A percentile compares a stretch with the other conserved stretches of the same genome.
Conservation (phyloP, 169 alveolate species). For the Cryptosporidium tyzzeri region DNA sequence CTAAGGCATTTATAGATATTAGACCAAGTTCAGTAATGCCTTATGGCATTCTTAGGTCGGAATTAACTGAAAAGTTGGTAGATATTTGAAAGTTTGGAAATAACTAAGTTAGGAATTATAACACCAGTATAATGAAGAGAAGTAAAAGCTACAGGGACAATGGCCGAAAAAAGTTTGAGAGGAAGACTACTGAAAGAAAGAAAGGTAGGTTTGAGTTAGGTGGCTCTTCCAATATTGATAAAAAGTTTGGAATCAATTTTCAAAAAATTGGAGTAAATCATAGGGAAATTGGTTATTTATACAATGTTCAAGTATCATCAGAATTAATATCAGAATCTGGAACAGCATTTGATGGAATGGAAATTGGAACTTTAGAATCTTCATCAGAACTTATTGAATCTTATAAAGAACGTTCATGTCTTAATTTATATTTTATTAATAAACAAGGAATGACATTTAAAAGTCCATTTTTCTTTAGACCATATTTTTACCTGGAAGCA, state of each 20-base stretch:
- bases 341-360: not conserved
- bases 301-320: constrained; percentile 54
- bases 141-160: not conserved
- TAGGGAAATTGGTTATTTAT: constrained; percentile 56
- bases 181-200: not conserved
- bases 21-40: not conserved
- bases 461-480: constrained; percentile 86
- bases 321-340: constrained; percentile 39
- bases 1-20: not conserved
- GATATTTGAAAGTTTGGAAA: not conserved
- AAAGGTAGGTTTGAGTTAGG: not conserved
- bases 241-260: constrained; percentile 21
- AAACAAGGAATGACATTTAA: constrained; percentile 61
- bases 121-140: constrained; percentile 2
- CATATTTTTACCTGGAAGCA: constrained; percentile 90
- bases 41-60: not conserved
- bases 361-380: not conserved
- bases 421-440: constrained; percentile 51
- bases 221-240: constrained; percentile 12
- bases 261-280: constrained; percentile 33
- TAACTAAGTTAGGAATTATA: not conserved
- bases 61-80: not conserved
- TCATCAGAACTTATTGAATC: constrained; percentile 23
- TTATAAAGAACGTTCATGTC: constrained; percentile 54
- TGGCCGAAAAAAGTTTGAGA: not conserved